Conservation (phyloP, 371 early-diverging fungal species). For the Smittium mucronatum region DNA sequence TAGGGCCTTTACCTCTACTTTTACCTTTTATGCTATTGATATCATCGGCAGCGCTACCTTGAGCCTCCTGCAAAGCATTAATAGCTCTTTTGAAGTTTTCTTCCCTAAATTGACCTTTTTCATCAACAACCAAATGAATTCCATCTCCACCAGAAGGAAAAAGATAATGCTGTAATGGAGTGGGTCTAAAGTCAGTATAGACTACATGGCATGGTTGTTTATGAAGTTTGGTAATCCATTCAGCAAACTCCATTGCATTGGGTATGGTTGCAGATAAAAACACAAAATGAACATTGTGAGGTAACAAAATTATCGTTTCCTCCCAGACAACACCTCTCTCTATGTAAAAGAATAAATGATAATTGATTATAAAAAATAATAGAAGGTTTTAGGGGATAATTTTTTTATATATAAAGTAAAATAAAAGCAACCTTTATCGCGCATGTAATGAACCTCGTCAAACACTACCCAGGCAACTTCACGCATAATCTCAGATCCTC, state of each 20-base stretch:
- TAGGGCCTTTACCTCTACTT: constrained; percentile 27
- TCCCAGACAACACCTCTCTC: constrained; percentile 99
- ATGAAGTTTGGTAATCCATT: constrained; percentile 97
- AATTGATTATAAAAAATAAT: neutral
- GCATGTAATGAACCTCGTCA: constrained; percentile 99
- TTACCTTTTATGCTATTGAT: constrained; percentile 26
- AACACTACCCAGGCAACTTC: constrained; percentile 99
- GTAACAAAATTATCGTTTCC: constrained; percentile 96
- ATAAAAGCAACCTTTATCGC: constrained; percentile 46
- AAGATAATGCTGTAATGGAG: constrained; percentile 95
- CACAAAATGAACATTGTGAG: constrained; percentile 86
- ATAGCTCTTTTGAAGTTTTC: constrained; percentile 90
- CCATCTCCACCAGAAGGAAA: constrained; percentile 91
- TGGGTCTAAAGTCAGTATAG: constrained; percentile 98
- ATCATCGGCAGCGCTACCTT: constrained; percentile 42
- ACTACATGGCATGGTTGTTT: constrained; percentile 98
- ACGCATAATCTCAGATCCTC: constrained; percentile 95
- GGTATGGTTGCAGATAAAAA: constrained; percentile 99
- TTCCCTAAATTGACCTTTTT: constrained; percentile 86
- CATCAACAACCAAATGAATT: constrained; percentile 91
- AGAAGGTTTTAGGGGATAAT: neutral
- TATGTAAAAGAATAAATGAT: neutral
- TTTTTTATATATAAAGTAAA: too few species aligned
- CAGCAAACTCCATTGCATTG: constrained; percentile 99
- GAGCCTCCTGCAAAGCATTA: constrained; percentile 47